Evolutionary conservation across 2,329 filamentous ascomycete genomes (phyloP).

Genomic region (Aspergillus tanneri): DNA sequence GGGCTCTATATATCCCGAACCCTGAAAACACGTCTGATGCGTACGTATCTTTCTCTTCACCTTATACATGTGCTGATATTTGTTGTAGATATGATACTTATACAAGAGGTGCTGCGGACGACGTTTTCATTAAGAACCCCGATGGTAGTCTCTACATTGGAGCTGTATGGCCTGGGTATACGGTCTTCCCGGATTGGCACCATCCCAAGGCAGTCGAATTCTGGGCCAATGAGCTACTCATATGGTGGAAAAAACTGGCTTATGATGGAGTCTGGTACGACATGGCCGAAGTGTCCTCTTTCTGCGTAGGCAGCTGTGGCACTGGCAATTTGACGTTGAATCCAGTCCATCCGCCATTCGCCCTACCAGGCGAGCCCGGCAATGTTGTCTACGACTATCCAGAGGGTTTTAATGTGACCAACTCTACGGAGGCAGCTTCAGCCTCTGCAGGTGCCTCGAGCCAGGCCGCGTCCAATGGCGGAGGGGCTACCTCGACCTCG

Average conservation of each 20-base stretch:
- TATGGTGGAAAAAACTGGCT: conserved; percentile 53
- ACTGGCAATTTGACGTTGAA: conserved; percentile 64
- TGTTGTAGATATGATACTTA: conserved; percentile 51
- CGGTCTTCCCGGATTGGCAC: conserved; percentile 62
- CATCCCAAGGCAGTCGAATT: conserved; percentile 59
- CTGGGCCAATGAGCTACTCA: conserved; percentile 57
- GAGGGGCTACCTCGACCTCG: conserved; percentile 31
- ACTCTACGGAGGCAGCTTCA: conserved; percentile 64
- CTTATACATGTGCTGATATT: background rate
- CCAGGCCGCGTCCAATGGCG: conserved; percentile 47
- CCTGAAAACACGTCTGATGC: conserved; percentile 66
- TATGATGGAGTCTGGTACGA: conserved; percentile 61
- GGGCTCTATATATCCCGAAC: conserved; percentile 70
- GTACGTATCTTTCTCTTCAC: conserved; percentile 50
- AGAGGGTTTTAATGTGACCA: conserved; percentile 68
- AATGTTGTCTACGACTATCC: conserved; percentile 62
- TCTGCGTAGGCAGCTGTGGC: conserved; percentile 72
- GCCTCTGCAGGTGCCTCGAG: conserved; percentile 56
- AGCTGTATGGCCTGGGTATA: conserved; percentile 59
- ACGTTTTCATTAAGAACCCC: conserved; percentile 54
- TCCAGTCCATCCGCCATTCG: conserved; percentile 66
- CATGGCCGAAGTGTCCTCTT: conserved; percentile 62
- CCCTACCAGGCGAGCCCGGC: conserved; percentile 63
- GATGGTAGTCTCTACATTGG: conserved; percentile 57
- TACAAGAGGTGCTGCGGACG: conserved; percentile 49